Evolutionary conservation across 164 flowering plant genomes (phyloP).

Genomic region (Saururus chinensis): DNA sequence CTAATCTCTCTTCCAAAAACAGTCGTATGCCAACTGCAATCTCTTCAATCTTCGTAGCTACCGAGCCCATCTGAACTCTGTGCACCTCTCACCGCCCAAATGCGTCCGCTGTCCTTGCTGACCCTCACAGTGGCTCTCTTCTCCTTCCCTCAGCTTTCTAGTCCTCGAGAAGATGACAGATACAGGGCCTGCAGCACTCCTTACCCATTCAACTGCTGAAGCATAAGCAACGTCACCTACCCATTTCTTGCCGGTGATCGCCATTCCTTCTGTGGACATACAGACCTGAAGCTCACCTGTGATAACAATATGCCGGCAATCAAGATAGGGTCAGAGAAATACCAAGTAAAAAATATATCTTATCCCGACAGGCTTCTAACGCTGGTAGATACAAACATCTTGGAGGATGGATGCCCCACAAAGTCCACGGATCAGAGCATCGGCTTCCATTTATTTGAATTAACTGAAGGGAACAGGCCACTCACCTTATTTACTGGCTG

Average conservation of each 20-base stretch:
- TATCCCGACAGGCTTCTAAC: background rate
- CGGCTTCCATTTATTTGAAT: background rate
- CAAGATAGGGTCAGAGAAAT: background rate
- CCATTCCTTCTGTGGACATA: background rate
- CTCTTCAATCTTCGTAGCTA: no score
- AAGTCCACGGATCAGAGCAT: background rate
- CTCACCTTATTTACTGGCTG: background rate
- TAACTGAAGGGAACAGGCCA: background rate
- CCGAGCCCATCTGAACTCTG: no score
- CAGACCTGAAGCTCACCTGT: background rate
- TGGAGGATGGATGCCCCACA: background rate
- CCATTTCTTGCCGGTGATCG: background rate
- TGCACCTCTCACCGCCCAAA: no score
- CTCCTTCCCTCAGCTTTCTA: background rate
- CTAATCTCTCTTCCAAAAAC: no score
- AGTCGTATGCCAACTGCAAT: no score
- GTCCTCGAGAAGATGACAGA: background rate
- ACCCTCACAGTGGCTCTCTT: no score
- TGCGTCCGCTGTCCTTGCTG: no score
- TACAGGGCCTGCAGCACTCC: background rate
- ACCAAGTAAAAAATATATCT: background rate
- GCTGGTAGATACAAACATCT: background rate
- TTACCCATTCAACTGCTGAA: background rate
- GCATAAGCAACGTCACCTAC: background rate
- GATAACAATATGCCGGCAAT: background rate